Evolutionary conservation across 805 yeast genomes (phyloP).

Genomic region (Yarrowia sp.): DNA sequence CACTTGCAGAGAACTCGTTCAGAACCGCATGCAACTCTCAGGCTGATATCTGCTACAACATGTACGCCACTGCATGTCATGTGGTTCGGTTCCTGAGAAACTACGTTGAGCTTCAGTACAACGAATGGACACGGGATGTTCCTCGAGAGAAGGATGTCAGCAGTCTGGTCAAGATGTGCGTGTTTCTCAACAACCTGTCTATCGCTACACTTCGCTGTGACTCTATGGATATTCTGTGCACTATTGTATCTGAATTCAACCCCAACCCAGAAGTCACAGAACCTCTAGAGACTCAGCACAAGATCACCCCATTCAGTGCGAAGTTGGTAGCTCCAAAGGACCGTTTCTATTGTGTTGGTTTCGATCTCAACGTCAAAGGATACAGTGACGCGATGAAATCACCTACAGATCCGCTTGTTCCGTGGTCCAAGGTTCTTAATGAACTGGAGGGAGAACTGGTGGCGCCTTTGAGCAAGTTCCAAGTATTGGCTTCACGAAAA

Average conservation of each 20-base stretch:
- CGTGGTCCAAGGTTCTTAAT: slow-evolving; percentile 1
- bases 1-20: background rate
- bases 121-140: background rate
- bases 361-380: slow-evolving; percentile 17
- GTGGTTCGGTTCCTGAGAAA: slow-evolving; percentile 8
- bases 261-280: background rate
- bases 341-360: slow-evolving; percentile 12
- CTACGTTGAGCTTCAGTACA: slow-evolving; percentile 7
- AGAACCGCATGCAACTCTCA: background rate
- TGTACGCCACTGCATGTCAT: slow-evolving; percentile 13
- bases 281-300: background rate
- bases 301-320: background rate
- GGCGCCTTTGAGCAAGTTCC: background rate
- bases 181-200: slow-evolving; percentile 6
- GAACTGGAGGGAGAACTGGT: slow-evolving; percentile 2
- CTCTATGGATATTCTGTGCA: slow-evolving; percentile 16
- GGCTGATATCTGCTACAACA: slow-evolving; percentile 20
- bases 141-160: background rate
- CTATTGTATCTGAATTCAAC: slow-evolving; percentile 3
- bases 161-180: background rate
- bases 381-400: background rate
- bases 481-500: background rate
- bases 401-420: background rate
- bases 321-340: background rate
- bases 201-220: slow-evolving; percentile 10